Percentiles rank a stretch among this genome's conserved stretches.
phyloP scores from a whole-genome alignment of 257 asterid species.

The Solanum lignicaule region DNA sequence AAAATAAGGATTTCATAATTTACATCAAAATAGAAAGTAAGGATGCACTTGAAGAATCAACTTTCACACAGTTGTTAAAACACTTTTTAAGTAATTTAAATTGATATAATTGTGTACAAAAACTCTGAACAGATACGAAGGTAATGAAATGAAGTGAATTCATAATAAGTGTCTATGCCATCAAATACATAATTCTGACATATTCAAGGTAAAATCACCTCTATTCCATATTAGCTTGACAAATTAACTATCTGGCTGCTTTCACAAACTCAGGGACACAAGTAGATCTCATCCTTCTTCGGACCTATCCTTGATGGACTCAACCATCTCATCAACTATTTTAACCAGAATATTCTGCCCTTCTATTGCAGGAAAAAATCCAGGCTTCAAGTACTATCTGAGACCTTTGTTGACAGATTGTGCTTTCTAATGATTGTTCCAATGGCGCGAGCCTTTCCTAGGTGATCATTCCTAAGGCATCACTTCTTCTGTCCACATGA shows the following conservation, averaged over 20 bases:
- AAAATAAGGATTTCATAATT: conserved; percentile 4
- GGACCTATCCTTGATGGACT: not conserved
- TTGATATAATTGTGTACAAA: not conserved
- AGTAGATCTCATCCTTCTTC: not conserved
- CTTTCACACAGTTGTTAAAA: not conserved
- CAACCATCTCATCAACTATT: not conserved
- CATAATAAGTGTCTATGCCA: not conserved
- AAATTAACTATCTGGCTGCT: not conserved
- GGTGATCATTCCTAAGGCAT: not conserved
- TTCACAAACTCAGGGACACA: not conserved
- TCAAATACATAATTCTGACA: not conserved
- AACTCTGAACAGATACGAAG: not conserved
- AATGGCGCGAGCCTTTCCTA: not conserved
- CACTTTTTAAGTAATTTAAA: not conserved
- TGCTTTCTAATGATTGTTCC: not conserved
- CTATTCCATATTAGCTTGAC: not conserved
- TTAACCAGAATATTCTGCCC: not conserved
- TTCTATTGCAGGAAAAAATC: not conserved
- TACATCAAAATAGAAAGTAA: not conserved
- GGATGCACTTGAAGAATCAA: not conserved
- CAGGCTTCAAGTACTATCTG: not conserved
- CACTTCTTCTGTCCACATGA: not conserved
- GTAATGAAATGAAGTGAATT: not conserved
- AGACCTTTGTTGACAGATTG: not conserved
- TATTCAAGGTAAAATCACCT: not conserved